Base-by-base conservation (phyloP, 31 red algal genomes). In the Odonthalia washingtoniensis region DNA sequence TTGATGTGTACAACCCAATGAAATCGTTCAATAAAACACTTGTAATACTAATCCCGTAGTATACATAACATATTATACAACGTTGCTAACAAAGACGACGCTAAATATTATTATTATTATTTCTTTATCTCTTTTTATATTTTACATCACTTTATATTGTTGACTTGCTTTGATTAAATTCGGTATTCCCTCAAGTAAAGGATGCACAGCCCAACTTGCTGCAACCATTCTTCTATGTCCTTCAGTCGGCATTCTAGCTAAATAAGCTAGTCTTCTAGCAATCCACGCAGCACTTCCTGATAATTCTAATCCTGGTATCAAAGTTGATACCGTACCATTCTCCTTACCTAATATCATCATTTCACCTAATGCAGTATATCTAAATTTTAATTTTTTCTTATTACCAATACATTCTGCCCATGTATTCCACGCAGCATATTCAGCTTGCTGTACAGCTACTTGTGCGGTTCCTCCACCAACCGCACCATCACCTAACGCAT, bases 351-450 rank as follows among this genome's bases (percentile, higher is more conserved):
- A 87, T n/a, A 93, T 85, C 90, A 99, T 80, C 94, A 99, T 95
- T 62, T 99, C 97, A 26, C 97, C 97, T 61, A 99, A 83, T 74
- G 96, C 86, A 67, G 94, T 78, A 77, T 99, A 96, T 62, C 70
- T 80, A 75, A 85, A 99, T 34, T 75, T 40, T 26, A 96, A 83
- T 70, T 80, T 90, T 68, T 86, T 81, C 21, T 57, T 57, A 5
- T 90, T 87, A 21, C 79, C 90, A 2, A 80, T 93, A 40, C 95
- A 83, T n/a, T 80, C 87, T 17, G 94, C 94, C 93, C 92, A 99
- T 5, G 87, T 79, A 65, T 99, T 99, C 94, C 97, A 96, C 18
- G 95, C 97, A 9, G 83, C 97, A 83, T 89, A 96, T 40, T 99
- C 94, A 5, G 97, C 97, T 70, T 99, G 87, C 61, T 99, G 97